phyloP scores from a whole-genome alignment of 441 rosid genomes.

The Capsella rubella region DNA sequence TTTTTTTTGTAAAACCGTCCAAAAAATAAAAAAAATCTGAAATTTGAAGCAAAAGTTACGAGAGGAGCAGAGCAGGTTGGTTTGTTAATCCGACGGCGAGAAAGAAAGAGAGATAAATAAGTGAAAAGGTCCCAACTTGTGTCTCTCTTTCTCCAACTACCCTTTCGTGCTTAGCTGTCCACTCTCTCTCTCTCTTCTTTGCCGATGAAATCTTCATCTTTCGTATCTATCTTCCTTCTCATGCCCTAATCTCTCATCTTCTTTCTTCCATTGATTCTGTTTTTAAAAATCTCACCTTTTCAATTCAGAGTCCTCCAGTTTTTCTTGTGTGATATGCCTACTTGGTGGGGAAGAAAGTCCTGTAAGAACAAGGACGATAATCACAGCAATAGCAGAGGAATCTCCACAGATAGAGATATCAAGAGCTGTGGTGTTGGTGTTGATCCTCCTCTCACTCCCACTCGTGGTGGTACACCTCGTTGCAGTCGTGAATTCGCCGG shows the following conservation, averaged over 20 bases:
- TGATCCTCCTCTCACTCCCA: slow-evolving; percentile 34
- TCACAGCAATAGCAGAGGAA: slow-evolving; percentile 41
- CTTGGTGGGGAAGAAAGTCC: slow-evolving; percentile 76
- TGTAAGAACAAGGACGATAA: slow-evolving; percentile 62
- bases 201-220: slow-evolving; percentile 26
- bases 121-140: slow-evolving; percentile 22
- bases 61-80: background rate
- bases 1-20: too few species aligned
- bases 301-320: background rate
- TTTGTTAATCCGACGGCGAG: background rate
- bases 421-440: slow-evolving; percentile 45
- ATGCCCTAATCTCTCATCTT: slow-evolving; percentile 14
- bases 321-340: slow-evolving; percentile 57
- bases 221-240: slow-evolving; percentile 34
- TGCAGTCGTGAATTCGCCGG: slow-evolving; percentile 55
- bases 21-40: background rate
- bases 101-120: background rate
- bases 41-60: background rate
- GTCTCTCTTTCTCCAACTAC: slow-evolving; percentile 32
- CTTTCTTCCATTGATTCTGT: background rate
- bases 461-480: slow-evolving; percentile 57
- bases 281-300: slow-evolving; percentile 12
- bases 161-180: slow-evolving; percentile 40
- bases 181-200: slow-evolving; percentile 28
- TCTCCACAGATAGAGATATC: slow-evolving; percentile 37